These are phyloP conservation scores for Heterobasidion occidentale DNA, from an alignment of 1,284 basidiomycete genomes.

Conservation along the genomic window DNA sequence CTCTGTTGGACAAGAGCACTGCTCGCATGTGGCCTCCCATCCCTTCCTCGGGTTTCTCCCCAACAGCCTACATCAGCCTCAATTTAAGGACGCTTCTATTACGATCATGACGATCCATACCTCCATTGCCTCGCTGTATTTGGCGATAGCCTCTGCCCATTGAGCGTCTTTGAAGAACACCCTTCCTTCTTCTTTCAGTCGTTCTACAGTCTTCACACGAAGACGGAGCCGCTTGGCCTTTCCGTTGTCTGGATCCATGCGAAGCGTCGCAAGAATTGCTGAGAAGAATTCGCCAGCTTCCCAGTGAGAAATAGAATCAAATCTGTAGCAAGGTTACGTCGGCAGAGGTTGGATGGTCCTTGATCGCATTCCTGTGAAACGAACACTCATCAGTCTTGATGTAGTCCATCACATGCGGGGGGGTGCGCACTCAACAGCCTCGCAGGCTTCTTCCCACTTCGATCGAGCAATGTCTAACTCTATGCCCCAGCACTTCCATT, in stretches of 20 bases:
- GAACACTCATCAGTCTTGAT: neutral
- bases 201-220: conserved; percentile 6
- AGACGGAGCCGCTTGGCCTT: conserved; percentile 2
- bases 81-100: neutral
- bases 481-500: conserved; percentile 13
- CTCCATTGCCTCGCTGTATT: conserved; percentile 8
- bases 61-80: neutral
- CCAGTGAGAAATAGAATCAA: conserved; percentile 9
- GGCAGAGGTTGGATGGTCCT: neutral
- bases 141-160: conserved; percentile 4
- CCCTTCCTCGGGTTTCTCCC: conserved; percentile 9
- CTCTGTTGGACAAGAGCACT: conserved; percentile 8
- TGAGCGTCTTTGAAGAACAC: neutral
- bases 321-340: conserved; percentile 6
- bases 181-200: conserved; percentile 9
- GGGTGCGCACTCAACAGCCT: conserved; percentile 7
- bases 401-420: neutral
- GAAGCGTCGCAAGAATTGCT: conserved; percentile 6
- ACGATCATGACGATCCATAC: conserved; percentile 1
- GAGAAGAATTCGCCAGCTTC: neutral
- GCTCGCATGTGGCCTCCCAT: conserved; percentile 11
- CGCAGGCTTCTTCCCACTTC: conserved; percentile 8
- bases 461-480: conserved; percentile 10
- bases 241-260: conserved; percentile 12
- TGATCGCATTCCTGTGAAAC: neutral